These are phyloP conservation scores for Yamadazyma conglobata DNA, from an alignment of 1,139 yeast genomes.

Conservation along the genomic window DNA sequence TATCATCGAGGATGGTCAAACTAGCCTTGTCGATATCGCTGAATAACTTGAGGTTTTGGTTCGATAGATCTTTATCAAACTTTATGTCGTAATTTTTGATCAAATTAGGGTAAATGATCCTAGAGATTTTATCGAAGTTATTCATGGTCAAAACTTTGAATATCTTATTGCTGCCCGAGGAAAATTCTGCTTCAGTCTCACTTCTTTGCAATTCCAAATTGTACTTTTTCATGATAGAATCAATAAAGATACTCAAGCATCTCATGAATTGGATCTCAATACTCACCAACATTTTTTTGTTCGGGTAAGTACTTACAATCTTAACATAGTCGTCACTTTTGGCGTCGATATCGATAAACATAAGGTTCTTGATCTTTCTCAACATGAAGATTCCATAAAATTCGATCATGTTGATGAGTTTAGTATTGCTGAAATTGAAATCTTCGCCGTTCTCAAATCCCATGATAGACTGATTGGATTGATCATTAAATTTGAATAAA, in stretches of 20 bases:
- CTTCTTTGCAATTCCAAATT: constrained; percentile 26
- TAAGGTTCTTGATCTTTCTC: constrained; percentile 25
- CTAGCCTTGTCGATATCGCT: constrained; percentile 45
- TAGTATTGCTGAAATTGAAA: constrained; percentile 27
- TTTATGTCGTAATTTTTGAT: constrained; percentile 32
- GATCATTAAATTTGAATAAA: constrained; percentile 4
- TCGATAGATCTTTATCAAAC: constrained; percentile 34
- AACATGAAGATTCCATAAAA: constrained; percentile 37
- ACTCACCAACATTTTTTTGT: constrained; percentile 40
- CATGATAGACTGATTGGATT: not conserved
- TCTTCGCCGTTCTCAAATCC: constrained; percentile 10
- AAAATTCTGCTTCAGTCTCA: constrained; percentile 14
- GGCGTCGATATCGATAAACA: constrained; percentile 21
- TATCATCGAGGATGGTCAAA: constrained; percentile 41
- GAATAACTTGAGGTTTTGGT: constrained; percentile 40
- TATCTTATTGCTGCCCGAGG: constrained; percentile 9
- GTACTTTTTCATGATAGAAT: constrained; percentile 43
- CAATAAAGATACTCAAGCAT: constrained; percentile 40
- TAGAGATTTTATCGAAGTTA: constrained; percentile 39
- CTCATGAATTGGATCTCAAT: constrained; percentile 49
- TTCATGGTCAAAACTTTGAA: constrained; percentile 46
- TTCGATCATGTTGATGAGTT: constrained; percentile 34
- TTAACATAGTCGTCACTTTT: constrained; percentile 18
- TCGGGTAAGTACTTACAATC: constrained; percentile 36
- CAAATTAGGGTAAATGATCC: constrained; percentile 31